Evolutionary conservation across 805 yeast species (phyloP), one percentile per base, ranked within the genome.

Genomic region (Diddensiella transvaalensis): DNA sequence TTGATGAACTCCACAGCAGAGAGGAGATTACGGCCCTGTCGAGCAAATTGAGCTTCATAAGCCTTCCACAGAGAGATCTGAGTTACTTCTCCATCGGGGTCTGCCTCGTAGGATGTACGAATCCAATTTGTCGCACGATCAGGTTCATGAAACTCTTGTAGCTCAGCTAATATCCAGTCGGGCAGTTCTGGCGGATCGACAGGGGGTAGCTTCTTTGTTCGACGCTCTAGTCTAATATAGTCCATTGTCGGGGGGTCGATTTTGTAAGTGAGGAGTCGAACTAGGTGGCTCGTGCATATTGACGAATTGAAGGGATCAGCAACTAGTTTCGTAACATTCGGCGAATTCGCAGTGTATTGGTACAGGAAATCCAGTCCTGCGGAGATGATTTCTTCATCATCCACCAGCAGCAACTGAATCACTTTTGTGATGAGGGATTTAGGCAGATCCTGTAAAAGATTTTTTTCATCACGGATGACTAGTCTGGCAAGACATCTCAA

Each of bases 1-100:
- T 91, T 88, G 64, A 93, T 93, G 65, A 93, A 93, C 56, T 93
- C 98, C 10, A 93, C 97, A 0, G 99, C 99, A 0, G 96, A 96
- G 26, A 91, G 73, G 43, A 91, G 70, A 48, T 76, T 73, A 11
- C 66, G 64, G 58, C 82, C 77, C 24, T 69, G 73, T 39, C 70
- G 67, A 2, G 71, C 72, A 60, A 93, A 93, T 63, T 85, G 93
- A 11, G 81, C 72, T 65, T 93, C 98, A 68, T 93, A 93, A 0
- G 96, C 81, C 65, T 89, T 87, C 99, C 99, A 93, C 39, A 93
- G 75, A 17, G 95, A 85, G 22, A 93, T 90, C 68, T 93, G 99
- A 0, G 97, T 89, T 8, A 90, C 96, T 61, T 89, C 96, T 3
- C 91, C 88, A 5, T 76, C 80, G 8, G 77, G 71, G 40, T 74